Evolutionary conservation across 164 flowering plant species (phyloP).

Genomic region (Magnolia kwangsiensis): DNA sequence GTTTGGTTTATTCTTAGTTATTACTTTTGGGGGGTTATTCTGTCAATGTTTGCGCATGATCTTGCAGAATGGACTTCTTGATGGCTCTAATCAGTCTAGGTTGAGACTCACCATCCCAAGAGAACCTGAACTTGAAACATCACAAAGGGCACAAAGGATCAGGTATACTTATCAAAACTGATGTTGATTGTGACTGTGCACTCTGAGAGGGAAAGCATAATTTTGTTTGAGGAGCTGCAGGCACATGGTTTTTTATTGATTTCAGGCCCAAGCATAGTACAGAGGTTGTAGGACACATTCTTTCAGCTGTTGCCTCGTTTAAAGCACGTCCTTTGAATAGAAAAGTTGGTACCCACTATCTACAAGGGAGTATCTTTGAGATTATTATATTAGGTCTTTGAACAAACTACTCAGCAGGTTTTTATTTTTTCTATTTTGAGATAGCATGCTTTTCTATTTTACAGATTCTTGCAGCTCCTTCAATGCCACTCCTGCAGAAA

Average conservation of each 20-base stretch:
- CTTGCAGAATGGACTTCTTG: constrained; percentile 47
- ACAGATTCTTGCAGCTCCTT: constrained; percentile 77
- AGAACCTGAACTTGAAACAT: constrained; percentile 84
- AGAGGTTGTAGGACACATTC: constrained; percentile 25
- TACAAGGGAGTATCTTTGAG: background rate
- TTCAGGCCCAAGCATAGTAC: constrained; percentile 54
- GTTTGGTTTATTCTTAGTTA: background rate
- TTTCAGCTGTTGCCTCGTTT: constrained; percentile 38
- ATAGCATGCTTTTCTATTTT: background rate
- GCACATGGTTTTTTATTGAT: constrained; percentile 6
- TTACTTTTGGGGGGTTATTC: too few species aligned
- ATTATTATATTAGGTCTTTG: constrained; percentile 2
- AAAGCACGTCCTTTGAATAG: constrained; percentile 86
- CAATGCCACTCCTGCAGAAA: constrained; percentile 50
- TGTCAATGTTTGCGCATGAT: constrained; percentile 1
- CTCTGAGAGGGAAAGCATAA: background rate
- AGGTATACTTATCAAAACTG: constrained; percentile 36
- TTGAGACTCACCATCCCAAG: constrained; percentile 73
- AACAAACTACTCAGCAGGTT: background rate
- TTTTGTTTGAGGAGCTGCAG: constrained; percentile 2
- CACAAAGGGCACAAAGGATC: constrained; percentile 62
- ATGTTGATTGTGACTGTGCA: constrained; percentile 1
- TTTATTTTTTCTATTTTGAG: background rate
- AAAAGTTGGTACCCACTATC: constrained; percentile 56
- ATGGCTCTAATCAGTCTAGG: constrained; percentile 28